Evolutionary conservation across 768 basidiomycete species (phyloP).

Genomic region (Steccherinum ochraceum): DNA sequence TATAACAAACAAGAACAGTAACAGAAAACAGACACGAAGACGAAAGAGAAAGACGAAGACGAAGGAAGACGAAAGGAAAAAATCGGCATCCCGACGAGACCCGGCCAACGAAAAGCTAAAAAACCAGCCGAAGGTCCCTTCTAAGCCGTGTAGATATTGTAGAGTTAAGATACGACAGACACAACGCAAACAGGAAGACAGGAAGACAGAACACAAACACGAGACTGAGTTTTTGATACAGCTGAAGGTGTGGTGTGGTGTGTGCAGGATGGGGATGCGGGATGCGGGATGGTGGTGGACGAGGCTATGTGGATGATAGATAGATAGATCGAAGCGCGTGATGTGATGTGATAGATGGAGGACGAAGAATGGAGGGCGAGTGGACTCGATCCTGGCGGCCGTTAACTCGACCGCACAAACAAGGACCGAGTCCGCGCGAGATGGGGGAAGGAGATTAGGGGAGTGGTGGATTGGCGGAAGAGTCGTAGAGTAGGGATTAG

Average conservation of each 20-base stretch:
- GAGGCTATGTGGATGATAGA: background rate
- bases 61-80: background rate
- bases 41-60: background rate
- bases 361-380: no score
- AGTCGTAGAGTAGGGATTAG: no score
- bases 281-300: background rate
- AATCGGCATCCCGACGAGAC: conserved; percentile 1
- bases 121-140: background rate
- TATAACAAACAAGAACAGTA: background rate
- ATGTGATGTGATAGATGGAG: background rate
- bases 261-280: background rate
- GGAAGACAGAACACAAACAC: conserved; percentile 6
- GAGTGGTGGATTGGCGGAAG: no score
- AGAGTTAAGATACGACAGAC: background rate
- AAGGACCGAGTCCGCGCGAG: background rate
- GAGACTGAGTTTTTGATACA: background rate
- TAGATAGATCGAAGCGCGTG: background rate
- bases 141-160: background rate
- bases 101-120: background rate
- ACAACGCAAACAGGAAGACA: background rate
- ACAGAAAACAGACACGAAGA: conserved; percentile 1
- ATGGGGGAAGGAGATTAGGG: no score
- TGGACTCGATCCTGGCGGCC: no score
- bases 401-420: background rate
- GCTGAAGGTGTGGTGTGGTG: background rate